Percentiles rank a stretch among this genome's conserved stretches.
Conservation (phyloP, 352 stramenopile species). For the Pythium plurisporium region DNA sequence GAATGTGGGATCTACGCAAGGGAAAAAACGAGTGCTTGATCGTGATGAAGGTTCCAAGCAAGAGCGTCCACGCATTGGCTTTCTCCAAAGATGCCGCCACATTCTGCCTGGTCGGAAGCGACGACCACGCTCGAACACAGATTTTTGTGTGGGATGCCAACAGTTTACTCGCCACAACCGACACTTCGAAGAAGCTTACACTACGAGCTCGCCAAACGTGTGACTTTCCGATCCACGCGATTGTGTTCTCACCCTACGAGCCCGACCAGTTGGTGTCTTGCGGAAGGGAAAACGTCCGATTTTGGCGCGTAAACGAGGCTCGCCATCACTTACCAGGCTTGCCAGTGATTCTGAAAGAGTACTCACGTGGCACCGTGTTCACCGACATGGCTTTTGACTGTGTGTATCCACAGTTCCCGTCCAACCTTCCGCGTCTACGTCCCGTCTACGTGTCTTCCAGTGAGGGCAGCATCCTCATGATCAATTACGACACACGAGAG, state of each 20-base stretch:
- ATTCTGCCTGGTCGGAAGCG: constrained; percentile 55
- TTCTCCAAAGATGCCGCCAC: constrained; percentile 33
- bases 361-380: constrained; percentile 80
- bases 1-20: constrained; percentile 49
- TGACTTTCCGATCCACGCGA: constrained; percentile 70
- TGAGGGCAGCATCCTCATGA: constrained; percentile 64
- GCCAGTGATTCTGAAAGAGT: constrained; percentile 87
- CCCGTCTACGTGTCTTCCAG: constrained; percentile 79
- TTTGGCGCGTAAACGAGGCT: constrained; percentile 72
- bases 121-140: constrained; percentile 64
- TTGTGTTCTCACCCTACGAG: constrained; percentile 86
- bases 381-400: constrained; percentile 84
- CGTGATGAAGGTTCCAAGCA: constrained; percentile 45
- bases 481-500: constrained; percentile 79
- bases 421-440: constrained; percentile 44
- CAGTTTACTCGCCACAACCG: background rate
- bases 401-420: constrained; percentile 48
- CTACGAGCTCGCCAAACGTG: constrained; percentile 81
- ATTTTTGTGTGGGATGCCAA: constrained; percentile 75
- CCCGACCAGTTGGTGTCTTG: constrained; percentile 79
- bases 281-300: constrained; percentile 90
- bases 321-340: constrained; percentile 61
- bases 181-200: constrained; percentile 18
- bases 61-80: constrained; percentile 39
- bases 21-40: constrained; percentile 30